A percentile compares a stretch with the other conserved stretches of the same genome.
phyloP scores from a whole-genome alignment of 306 rosid species.

The Carpinus viminea region DNA sequence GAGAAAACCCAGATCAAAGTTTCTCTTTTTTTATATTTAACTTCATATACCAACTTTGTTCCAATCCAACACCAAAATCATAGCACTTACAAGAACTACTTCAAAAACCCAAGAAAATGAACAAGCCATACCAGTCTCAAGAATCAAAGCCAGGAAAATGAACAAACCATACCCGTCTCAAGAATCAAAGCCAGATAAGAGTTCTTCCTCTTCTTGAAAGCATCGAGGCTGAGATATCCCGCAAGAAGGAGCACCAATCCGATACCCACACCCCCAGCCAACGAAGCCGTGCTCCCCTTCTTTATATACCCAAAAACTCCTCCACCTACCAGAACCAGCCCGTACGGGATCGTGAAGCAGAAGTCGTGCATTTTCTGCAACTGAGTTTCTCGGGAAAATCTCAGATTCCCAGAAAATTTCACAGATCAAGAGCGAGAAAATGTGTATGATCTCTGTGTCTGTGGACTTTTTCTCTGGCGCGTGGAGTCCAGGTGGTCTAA shows the following conservation, averaged over 20 bases:
- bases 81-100: not conserved
- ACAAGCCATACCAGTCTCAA: slow-evolving; percentile 46
- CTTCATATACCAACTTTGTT: not conserved
- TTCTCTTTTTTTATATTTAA: too few relatives aligned
- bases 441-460: not conserved
- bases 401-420: slow-evolving; percentile 19
- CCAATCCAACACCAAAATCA: not conserved
- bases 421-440: not conserved
- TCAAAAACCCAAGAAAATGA: not conserved
- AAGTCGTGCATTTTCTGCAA: slow-evolving; percentile 53
- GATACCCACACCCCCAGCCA: slow-evolving; percentile 52
- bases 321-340: slow-evolving; percentile 45
- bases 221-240: slow-evolving; percentile 52
- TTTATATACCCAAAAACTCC: slow-evolving; percentile 48
- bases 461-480: slow-evolving; percentile 23
- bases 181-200: slow-evolving; percentile 44
- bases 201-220: slow-evolving; percentile 57
- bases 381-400: slow-evolving; percentile 27
- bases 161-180: slow-evolving; percentile 44
- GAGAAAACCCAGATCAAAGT: slow-evolving; percentile 5
- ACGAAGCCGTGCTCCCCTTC: slow-evolving; percentile 57
- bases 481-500: slow-evolving; percentile 17
- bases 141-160: slow-evolving; percentile 11
- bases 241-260: slow-evolving; percentile 54
- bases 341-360: slow-evolving; percentile 70